phyloP scores from a whole-genome alignment of 1,139 yeast species.

The Diutina siamensis region DNA sequence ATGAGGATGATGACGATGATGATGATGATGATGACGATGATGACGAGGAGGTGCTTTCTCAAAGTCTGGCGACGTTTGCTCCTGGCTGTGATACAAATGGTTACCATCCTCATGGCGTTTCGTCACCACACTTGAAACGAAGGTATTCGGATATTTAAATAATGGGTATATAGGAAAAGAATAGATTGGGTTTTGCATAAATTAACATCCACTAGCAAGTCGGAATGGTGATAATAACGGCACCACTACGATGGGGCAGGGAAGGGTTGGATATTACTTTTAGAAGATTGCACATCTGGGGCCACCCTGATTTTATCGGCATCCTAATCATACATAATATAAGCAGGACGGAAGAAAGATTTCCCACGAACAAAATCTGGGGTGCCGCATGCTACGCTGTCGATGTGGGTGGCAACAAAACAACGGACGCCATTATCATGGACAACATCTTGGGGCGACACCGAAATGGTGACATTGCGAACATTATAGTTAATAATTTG shows the following conservation, averaged over 20 bases:
- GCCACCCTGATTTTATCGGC: not conserved
- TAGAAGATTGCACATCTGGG: too few relatives aligned
- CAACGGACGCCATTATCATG: not conserved
- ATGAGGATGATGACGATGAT: constrained; percentile 7
- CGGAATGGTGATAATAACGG: too few relatives aligned
- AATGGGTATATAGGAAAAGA: not conserved
- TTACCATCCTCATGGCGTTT: not conserved
- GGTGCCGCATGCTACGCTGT: not conserved
- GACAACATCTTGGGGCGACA: not conserved
- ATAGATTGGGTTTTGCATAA: too few relatives aligned
- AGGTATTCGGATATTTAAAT: not conserved
- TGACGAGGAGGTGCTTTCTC: constrained; percentile 29
- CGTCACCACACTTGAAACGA: constrained; percentile 5
- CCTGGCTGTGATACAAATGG: not conserved
- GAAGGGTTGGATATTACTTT: too few relatives aligned
- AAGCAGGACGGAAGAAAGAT: not conserved
- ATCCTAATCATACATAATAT: not conserved
- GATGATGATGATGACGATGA: constrained; percentile 20
- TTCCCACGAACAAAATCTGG: not conserved
- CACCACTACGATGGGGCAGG: too few relatives aligned
- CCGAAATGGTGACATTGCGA: not conserved
- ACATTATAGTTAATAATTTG: too few relatives aligned
- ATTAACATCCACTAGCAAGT: too few relatives aligned
- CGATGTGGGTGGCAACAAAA: not conserved
- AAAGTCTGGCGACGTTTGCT: not conserved